These are phyloP conservation scores for Eucalyptus urophylla DNA, from an alignment of 345 rosid genomes.

Conservation along the genomic window DNA sequence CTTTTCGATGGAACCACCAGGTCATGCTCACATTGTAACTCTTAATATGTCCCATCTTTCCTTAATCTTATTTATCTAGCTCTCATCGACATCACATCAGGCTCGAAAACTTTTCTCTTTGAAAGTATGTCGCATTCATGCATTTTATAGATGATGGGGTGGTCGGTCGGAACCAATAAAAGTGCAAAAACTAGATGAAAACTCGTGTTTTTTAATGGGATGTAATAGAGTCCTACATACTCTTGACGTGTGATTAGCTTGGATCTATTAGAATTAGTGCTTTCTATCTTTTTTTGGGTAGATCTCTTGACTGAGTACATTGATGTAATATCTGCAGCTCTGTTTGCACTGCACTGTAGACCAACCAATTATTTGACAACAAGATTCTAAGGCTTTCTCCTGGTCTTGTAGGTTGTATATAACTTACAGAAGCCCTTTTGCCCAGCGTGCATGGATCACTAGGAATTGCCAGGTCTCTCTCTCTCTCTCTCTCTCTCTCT, in stretches of 20 bases:
- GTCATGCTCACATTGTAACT: slow-evolving; percentile 6
- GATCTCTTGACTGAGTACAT: neutral
- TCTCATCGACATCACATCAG: neutral
- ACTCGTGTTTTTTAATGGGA: neutral
- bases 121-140: neutral
- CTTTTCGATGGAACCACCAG: slow-evolving; percentile 68
- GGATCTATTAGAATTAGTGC: neutral
- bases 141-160: neutral
- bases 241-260: neutral
- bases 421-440: slow-evolving; percentile 49
- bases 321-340: neutral
- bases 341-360: neutral
- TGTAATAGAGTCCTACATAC: neutral
- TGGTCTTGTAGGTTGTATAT: slow-evolving; percentile 50
- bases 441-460: slow-evolving; percentile 91
- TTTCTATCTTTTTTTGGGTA: neutral
- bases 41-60: neutral
- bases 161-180: neutral
- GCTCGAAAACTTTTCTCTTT: neutral
- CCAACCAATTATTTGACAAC: neutral
- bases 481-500: neutral
- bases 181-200: neutral
- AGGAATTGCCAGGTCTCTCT: slow-evolving; percentile 54
- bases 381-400: neutral
- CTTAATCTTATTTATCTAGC: neutral